Base-by-base conservation (phyloP, 1,284 basidiomycete genomes). In the Trametes pubescens region DNA sequence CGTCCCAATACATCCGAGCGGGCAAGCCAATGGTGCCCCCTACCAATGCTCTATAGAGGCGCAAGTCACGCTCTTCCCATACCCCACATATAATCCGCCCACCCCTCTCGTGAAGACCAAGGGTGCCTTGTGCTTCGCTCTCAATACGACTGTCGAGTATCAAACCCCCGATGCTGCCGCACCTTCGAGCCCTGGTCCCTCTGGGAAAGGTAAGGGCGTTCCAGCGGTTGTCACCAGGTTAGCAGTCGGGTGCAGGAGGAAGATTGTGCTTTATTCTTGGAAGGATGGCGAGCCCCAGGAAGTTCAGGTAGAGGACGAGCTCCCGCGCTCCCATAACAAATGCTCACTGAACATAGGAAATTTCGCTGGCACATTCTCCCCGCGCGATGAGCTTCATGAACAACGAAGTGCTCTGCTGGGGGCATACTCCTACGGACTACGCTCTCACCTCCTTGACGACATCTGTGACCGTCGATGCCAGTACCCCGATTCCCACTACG, bases 261-360 rank as follows among this genome's bases (percentile, higher is more conserved):
- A 91, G 75, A 85, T 95, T 0, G 87, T 97, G 1, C 78, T 98
- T 13, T 96, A 95, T 73, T 84, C 86, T 4, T 98, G 95, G 94
- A 90, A 86, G 67, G 92, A 95, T 70, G 92, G 93, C 24, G 90
- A 93, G 70, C 84, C 90, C 48, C 90, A 92, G 74, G 90, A 90
- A 51, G 80, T 84, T 46, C 89, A 89, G 79, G 93, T 93, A 68
- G 59, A 81, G 62, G 21, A 26, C 16, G 65, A 53, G 65, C 64
- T 60, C 58, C 6, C 9, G 9, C 9, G 16, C 3, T 22, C 43
- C 44, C 10, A 38, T 64, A 61, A 65, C 62, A 58, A 47, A 49
- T 59, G 29, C 22, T 44, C 59, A 53, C 18, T 4, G 57, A 22
- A 4, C 40, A n/a, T 62, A 95, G 93, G 95, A 98, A 84, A 80